Evolutionary conservation across 345 rosid genomes (phyloP).

Genomic region (Citrus mangshanensis): DNA sequence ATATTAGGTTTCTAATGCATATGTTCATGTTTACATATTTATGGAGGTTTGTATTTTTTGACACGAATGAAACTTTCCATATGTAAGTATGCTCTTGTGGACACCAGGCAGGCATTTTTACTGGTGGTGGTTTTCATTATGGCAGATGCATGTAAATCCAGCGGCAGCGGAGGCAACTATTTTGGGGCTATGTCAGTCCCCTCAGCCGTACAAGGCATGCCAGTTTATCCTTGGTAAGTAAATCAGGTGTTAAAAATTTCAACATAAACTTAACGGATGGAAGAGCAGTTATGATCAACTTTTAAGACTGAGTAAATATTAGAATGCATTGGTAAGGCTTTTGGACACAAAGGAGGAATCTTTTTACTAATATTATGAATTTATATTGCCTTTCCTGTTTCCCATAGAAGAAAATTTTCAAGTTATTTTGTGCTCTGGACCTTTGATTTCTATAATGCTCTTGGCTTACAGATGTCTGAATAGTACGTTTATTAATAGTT

Average conservation of each 20-base stretch:
- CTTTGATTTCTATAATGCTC: background rate
- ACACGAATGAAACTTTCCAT: background rate
- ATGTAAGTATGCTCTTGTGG: background rate
- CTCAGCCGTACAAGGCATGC: constrained; percentile 83
- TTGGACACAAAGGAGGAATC: background rate
- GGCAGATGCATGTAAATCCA: constrained; percentile 77
- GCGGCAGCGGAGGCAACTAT: constrained; percentile 84
- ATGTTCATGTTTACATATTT: background rate
- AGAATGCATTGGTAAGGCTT: background rate
- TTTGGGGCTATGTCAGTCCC: constrained; percentile 70
- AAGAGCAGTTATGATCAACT: background rate
- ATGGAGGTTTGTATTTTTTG: background rate
- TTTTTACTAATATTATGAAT: background rate
- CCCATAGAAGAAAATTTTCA: background rate
- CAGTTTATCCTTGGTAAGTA: constrained; percentile 80
- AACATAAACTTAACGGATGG: background rate
- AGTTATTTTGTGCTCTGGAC: background rate
- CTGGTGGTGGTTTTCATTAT: constrained; percentile 8
- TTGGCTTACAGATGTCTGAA: background rate
- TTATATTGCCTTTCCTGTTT: background rate
- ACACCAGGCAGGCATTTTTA: background rate
- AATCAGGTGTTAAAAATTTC: background rate
- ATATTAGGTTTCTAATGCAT: background rate
- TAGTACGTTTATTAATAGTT: background rate
- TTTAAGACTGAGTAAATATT: background rate